Conservation (phyloP, 352 stramenopile species). For the Phytophthora cactorum region DNA sequence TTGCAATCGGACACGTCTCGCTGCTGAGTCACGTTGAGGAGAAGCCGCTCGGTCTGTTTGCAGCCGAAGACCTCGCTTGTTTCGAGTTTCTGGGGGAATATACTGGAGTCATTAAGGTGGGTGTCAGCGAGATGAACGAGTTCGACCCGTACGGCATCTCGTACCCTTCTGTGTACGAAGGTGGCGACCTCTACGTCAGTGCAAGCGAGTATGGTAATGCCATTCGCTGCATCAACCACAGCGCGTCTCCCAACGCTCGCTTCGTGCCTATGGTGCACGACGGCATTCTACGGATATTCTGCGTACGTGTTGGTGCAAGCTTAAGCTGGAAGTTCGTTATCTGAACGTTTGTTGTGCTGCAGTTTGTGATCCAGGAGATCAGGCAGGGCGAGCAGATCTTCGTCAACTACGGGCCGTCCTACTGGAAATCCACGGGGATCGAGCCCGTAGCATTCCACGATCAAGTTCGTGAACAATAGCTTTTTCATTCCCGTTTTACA, state of each 20-base stretch:
- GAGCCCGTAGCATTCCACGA: constrained; percentile 51
- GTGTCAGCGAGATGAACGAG: constrained; percentile 40
- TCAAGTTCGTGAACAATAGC: constrained; percentile 22
- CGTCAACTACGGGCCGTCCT: constrained; percentile 73
- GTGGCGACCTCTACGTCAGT: constrained; percentile 71
- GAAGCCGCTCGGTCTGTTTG: constrained; percentile 69
- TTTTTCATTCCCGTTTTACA: constrained; percentile 32
- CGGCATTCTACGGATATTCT: constrained; percentile 80
- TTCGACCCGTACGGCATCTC: constrained; percentile 76
- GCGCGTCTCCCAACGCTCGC: constrained; percentile 55
- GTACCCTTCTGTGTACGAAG: constrained; percentile 76
- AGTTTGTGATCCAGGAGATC: constrained; percentile 64
- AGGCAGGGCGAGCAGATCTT: constrained; percentile 68
- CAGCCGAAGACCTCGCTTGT: constrained; percentile 46
- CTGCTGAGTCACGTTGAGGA: constrained; percentile 54
- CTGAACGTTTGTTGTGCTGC: constrained; percentile 11
- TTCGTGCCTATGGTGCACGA: constrained; percentile 72
- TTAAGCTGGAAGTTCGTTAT: neutral
- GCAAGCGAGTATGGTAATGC: constrained; percentile 76
- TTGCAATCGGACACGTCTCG: constrained; percentile 61
- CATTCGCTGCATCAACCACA: constrained; percentile 86
- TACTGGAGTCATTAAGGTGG: constrained; percentile 64
- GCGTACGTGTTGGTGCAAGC: constrained; percentile 41
- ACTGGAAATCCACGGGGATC: constrained; percentile 73
- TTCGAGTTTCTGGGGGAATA: constrained; percentile 72